Conservation (phyloP, 148 eudicot species). For the Persicaria tinctoria region DNA sequence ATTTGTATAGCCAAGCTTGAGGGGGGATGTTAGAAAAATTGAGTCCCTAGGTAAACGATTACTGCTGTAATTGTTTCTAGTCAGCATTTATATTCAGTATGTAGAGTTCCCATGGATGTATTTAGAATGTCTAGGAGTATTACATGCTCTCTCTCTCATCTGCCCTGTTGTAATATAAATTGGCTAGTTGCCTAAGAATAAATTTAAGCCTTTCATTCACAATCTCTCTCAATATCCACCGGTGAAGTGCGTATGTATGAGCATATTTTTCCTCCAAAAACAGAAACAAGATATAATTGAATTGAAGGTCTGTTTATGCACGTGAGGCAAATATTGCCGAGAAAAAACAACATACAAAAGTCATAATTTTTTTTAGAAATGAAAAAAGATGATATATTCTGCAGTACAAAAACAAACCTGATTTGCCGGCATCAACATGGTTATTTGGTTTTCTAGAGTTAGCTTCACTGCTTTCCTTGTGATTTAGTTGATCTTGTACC, state of each 20-base stretch:
- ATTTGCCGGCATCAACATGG: slow-evolving; percentile 8
- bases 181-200: no score
- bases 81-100: no score
- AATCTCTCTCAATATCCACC: neutral
- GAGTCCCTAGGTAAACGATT: no score
- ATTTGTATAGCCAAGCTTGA: no score
- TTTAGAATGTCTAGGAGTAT: no score
- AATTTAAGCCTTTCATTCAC: no score
- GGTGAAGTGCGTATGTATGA: neutral
- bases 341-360: neutral
- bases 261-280: slow-evolving; percentile 2
- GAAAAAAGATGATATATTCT: neutral
- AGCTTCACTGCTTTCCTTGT: slow-evolving; percentile 56
- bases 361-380: neutral
- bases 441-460: slow-evolving; percentile 13
- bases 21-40: no score
- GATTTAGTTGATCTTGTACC: slow-evolving; percentile 48
- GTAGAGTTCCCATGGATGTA: no score
- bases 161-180: no score
- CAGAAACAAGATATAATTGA: neutral
- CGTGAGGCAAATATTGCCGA: neutral
- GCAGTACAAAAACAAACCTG: slow-evolving; percentile 3
- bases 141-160: no score
- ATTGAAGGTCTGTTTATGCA: neutral
- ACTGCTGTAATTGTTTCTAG: no score